Percentiles rank a stretch among this genome's conserved stretches.
These are phyloP conservation scores for Lactarius tabidus DNA, from an alignment of 768 basidiomycete species.

Conservation along the genomic window DNA sequence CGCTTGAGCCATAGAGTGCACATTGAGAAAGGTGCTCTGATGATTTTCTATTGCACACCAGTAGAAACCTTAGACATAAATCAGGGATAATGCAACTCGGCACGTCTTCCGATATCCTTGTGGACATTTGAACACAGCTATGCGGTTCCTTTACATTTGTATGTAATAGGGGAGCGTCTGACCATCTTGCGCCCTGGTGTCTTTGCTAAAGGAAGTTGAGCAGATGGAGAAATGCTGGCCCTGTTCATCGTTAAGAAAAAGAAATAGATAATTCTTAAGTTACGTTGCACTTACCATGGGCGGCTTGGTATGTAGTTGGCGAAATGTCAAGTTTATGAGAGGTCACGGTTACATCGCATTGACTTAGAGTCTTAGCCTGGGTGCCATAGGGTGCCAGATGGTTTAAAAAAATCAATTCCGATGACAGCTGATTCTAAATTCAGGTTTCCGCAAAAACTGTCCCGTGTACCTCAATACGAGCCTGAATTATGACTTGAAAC, in stretches of 20 bases:
- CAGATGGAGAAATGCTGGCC: neutral
- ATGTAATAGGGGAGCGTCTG: neutral
- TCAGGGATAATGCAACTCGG: constrained; percentile 9
- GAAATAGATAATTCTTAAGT: neutral
- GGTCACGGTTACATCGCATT: neutral
- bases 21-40: neutral
- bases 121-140: neutral
- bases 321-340: neutral
- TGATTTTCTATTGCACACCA: constrained; percentile 7
- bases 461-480: too few relatives aligned
- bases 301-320: neutral
- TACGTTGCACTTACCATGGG: neutral
- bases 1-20: neutral
- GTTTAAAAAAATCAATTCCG: neutral
- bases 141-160: neutral
- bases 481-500: too few relatives aligned
- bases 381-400: neutral
- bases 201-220: neutral
- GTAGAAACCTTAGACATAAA: neutral
- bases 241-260: neutral
- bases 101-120: constrained; percentile 8
- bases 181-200: neutral
- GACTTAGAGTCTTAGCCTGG: too few relatives aligned
- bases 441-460: too few relatives aligned
- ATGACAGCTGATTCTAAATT: neutral